Evolutionary conservation across 441 rosid species (phyloP), one percentile per base, ranked within the genome.

Genomic region (Arabidopsis lyrata): DNA sequence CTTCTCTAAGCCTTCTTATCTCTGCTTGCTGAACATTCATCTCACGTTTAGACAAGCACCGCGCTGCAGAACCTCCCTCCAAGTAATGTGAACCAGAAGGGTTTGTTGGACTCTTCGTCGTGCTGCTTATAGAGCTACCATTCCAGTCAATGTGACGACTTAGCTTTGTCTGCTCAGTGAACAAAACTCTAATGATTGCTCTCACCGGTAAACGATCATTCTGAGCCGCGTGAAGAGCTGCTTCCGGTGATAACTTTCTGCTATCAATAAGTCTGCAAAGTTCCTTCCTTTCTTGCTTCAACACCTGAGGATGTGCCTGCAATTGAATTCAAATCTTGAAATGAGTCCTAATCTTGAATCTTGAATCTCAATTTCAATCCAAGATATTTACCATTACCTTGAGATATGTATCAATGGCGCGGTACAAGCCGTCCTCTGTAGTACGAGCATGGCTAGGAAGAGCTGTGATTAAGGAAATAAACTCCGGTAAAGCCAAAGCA

Each of bases 21-120:
- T 93, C 97, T 35, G 69, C 72, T 63, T 86, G 87, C 32, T 90
- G 97, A 16, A 75, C 81, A 38, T 70, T 76, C 60, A 78, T 73
- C 76, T 86, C 95, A 0, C 97, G 88, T 81, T 87, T 94, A 3
- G 97, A 94, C 16, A 72, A 59, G 78, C 90, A 87, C 68, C 97
- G 75, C 0, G 70, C 82, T 0, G 63, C 81, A 0, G 87, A 27
- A 31, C 57, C 52, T 27, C 50, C 60, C 13, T 91, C 96, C 0
- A 76, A 69, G 66, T 76, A 70, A 56, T 76, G 79, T 31, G 79
- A 76, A 36, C 56, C 55, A 56, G 75, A 76, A 0, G 82, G 63
- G 53, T 73, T 80, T 0, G 92, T 76, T 1, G 91, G 94, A 83
- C 90, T 76, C 48, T 87, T 82, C 3, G 83, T 78, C 0, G 84